A percentile compares a stretch with the other conserved stretches of the same genome.
phyloP scores from a whole-genome alignment of 805 yeast species.

The Kodamaea jinghongensis region DNA sequence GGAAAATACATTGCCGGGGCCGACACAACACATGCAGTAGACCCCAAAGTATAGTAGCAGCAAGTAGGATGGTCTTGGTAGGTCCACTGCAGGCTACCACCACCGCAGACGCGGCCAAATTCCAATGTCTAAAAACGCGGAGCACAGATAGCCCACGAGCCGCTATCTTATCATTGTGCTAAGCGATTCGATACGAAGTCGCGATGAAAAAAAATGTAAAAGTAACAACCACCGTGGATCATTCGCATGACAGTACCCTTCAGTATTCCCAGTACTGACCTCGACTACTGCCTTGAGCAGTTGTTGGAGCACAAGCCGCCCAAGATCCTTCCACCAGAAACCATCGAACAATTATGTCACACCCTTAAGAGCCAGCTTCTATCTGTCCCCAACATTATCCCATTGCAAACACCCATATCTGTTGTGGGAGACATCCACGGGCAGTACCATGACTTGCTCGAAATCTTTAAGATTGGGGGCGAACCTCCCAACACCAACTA shows the following conservation, averaged over 20 bases:
- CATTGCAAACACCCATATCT: slow-evolving; percentile 81
- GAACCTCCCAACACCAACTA: slow-evolving; percentile 91
- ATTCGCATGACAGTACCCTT: slow-evolving; percentile 30
- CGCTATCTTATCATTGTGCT: no score
- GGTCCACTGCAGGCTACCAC: no score
- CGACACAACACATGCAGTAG: no score
- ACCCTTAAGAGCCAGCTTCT: slow-evolving; percentile 79
- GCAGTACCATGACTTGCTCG: slow-evolving; percentile 90
- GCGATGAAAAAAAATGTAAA: no score
- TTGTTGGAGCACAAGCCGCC: slow-evolving; percentile 43
- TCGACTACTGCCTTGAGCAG: slow-evolving; percentile 43
- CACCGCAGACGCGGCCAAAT: no score
- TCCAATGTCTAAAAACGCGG: no score
- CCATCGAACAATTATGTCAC: slow-evolving; percentile 44
- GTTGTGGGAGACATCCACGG: slow-evolving; percentile 98
- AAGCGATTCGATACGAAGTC: no score
- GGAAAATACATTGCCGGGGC: no score
- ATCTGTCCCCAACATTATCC: slow-evolving; percentile 82
- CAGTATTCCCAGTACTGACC: slow-evolving; percentile 33
- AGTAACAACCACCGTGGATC: no score
- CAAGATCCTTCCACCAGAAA: slow-evolving; percentile 38
- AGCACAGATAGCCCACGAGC: no score
- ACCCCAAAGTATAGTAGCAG: no score
- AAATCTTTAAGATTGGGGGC: slow-evolving; percentile 92
- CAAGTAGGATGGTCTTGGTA: no score